A percentile compares a stretch with the other conserved stretches of the same genome.
Conservation (phyloP, 192 early-diverging fungal species). For the Podila horticola region DNA sequence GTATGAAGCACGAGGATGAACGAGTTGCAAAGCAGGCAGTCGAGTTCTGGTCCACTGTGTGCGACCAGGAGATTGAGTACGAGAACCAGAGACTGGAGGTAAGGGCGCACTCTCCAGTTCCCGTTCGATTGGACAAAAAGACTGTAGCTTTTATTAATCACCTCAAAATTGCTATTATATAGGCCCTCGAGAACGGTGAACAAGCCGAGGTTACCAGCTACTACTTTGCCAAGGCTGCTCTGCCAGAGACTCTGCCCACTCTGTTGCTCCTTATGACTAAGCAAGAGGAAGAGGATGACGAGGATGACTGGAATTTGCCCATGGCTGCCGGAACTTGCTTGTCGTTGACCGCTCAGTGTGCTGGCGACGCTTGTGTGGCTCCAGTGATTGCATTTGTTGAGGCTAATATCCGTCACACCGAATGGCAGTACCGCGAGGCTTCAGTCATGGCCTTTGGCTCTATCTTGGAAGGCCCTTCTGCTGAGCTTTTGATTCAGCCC, state of each 20-base stretch:
- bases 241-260: slow-evolving; percentile 85
- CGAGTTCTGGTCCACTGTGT: slow-evolving; percentile 99
- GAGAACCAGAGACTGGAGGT: slow-evolving; percentile 70
- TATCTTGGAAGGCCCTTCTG: slow-evolving; percentile 93
- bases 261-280: slow-evolving; percentile 92
- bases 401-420: slow-evolving; percentile 79
- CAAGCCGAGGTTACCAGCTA: slow-evolving; percentile 63
- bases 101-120: slow-evolving; percentile 14
- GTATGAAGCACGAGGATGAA: slow-evolving; percentile 91
- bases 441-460: slow-evolving; percentile 99
- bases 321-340: slow-evolving; percentile 99
- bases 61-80: slow-evolving; percentile 92
- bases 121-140: slow-evolving; percentile 1
- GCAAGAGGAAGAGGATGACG: slow-evolving; percentile 98
- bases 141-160: not conserved
- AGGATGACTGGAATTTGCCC: slow-evolving; percentile 98
- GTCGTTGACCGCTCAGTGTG: slow-evolving; percentile 84
- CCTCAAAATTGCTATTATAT: not conserved
- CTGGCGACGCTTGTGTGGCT: slow-evolving; percentile 83
- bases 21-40: slow-evolving; percentile 96
- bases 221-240: slow-evolving; percentile 82
- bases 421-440: slow-evolving; percentile 97
- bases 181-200: slow-evolving; percentile 62
- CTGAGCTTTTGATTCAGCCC: slow-evolving; percentile 68
- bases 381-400: slow-evolving; percentile 93